A percentile compares a stretch with the other conserved stretches of the same genome.
Conservation (phyloP, 1,284 basidiomycete genomes). For the Cryptococcus sp. region DNA sequence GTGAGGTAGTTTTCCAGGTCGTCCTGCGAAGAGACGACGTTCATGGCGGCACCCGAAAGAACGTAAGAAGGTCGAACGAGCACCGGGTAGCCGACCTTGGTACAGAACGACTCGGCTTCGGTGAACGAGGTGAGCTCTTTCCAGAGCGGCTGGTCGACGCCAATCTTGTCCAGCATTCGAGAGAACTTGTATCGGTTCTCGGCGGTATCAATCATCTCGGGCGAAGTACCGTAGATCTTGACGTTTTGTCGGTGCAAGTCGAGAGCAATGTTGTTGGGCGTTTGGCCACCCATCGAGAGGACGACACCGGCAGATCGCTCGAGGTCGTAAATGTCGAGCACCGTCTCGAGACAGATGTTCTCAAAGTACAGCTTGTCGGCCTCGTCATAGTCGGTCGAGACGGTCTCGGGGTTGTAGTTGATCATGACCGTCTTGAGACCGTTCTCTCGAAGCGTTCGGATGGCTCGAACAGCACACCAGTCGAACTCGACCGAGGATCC, state of each 20-base stretch:
- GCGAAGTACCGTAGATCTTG: conserved; percentile 96
- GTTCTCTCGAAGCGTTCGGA: conserved; percentile 86
- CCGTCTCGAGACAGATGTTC: conserved; percentile 93
- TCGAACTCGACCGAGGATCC: conserved; percentile 99
- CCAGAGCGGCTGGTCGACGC: conserved; percentile 95
- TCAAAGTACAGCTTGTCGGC: conserved; percentile 98
- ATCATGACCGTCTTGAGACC: conserved; percentile 98
- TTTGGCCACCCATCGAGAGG: conserved; percentile 97
- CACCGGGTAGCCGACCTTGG: conserved; percentile 88
- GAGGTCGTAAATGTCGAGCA: conserved; percentile 93
- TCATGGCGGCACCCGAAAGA: conserved; percentile 97
- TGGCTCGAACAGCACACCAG: conserved; percentile 98
- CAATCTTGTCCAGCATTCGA: conserved; percentile 92
- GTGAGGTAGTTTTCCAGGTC: conserved; percentile 88
- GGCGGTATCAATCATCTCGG: conserved; percentile 99
- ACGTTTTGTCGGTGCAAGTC: conserved; percentile 92
- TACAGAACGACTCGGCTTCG: conserved; percentile 81
- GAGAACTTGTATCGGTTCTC: conserved; percentile 99
- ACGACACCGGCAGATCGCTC: conserved; percentile 89
- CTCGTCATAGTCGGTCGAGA: conserved; percentile 98
- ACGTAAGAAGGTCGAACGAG: conserved; percentile 97
- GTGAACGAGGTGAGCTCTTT: conserved; percentile 90
- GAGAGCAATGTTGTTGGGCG: conserved; percentile 95
- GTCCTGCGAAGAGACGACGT: conserved; percentile 90
- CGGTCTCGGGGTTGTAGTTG: conserved; percentile 99